Evolutionary conservation across 2,329 filamentous ascomycete species (phyloP).

Genomic region (Amylocarpus encephaloides): DNA sequence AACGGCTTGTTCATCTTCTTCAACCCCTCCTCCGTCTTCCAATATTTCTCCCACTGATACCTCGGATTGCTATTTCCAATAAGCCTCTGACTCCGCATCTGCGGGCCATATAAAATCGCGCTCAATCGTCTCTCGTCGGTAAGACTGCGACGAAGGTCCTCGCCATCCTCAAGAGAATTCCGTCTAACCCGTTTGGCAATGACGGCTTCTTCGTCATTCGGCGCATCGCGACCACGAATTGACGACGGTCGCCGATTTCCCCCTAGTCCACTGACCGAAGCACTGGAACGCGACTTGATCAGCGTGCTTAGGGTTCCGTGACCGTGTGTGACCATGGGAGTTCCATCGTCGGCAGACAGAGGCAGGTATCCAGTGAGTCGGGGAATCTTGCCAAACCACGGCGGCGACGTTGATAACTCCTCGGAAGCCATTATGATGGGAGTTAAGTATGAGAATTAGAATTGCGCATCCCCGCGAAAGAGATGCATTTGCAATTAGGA

Average conservation of each 20-base stretch:
- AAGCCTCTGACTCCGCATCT: slow-evolving; percentile 75
- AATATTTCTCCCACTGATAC: slow-evolving; percentile 83
- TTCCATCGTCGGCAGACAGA: slow-evolving; percentile 24
- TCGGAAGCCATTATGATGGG: slow-evolving; percentile 9
- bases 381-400: slow-evolving; percentile 18
- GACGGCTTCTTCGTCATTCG: slow-evolving; percentile 24
- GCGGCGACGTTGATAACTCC: slow-evolving; percentile 17
- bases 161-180: slow-evolving; percentile 17
- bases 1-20: slow-evolving; percentile 64
- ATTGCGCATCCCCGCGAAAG: background rate
- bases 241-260: slow-evolving; percentile 17
- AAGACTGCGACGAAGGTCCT: slow-evolving; percentile 20
- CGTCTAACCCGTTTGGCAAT: slow-evolving; percentile 9
- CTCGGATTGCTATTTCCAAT: slow-evolving; percentile 79
- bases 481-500: background rate
- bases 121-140: slow-evolving; percentile 52
- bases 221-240: slow-evolving; percentile 16
- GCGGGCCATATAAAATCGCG: slow-evolving; percentile 56
- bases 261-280: slow-evolving; percentile 16
- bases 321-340: slow-evolving; percentile 29
- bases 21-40: slow-evolving; percentile 72
- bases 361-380: slow-evolving; percentile 25
- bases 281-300: slow-evolving; percentile 27
- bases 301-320: slow-evolving; percentile 25
- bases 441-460: background rate